Evolutionary conservation across 2,329 filamentous ascomycete species (phyloP), one percentile per base, ranked within the genome.

Genomic region (Paracorniculantispora psalliotae): DNA sequence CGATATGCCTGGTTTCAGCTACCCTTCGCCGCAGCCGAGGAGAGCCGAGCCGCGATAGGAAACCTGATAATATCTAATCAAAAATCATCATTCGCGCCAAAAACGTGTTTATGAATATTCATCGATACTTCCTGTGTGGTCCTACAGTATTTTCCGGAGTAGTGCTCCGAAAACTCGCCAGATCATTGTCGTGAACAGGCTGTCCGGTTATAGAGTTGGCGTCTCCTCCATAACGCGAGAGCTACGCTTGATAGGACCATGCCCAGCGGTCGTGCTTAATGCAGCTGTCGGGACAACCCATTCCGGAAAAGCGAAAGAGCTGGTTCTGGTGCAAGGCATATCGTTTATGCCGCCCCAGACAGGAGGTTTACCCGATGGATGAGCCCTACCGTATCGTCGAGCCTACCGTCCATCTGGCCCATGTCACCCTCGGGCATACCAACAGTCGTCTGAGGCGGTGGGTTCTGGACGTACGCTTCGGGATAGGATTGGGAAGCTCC

Each of bases 401-500:
- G 76, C 70, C 85, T 79, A 71, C 79, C 82, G 67, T 84, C 83
- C 68, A 87, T 79, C 64, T 86, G 82, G 70, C 79, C 78, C 70
- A 87, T 71, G 43, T 77, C 78, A 63, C 81, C 79, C 48, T 84
- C 81, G 56, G 76, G 75, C 65, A 81, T 75, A 51, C 77, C 77
- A 58, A 76, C 76, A 49, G 75, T 73, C 73, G 86, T 84, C 68
- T 86, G 82, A 23, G 79, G 78, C 61, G 80, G 78, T 63, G 84
- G 81, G 67, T 91, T 92, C 80, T 92, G 92, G 69, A 94, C 81
- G 75, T 96, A 91, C 64, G 90, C 89, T 75, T 93, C 89, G 39
- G 92, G 91, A 76, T 97, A 92, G 66, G 92, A 96, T 78, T 99
- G 93, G 70, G 90, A 96, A 63, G 91, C 91, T 67, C 92, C 92